Evolutionary conservation across 441 rosid species (phyloP), one percentile per base, ranked within the genome.

Genomic region (Theobroma grandiflorum): DNA sequence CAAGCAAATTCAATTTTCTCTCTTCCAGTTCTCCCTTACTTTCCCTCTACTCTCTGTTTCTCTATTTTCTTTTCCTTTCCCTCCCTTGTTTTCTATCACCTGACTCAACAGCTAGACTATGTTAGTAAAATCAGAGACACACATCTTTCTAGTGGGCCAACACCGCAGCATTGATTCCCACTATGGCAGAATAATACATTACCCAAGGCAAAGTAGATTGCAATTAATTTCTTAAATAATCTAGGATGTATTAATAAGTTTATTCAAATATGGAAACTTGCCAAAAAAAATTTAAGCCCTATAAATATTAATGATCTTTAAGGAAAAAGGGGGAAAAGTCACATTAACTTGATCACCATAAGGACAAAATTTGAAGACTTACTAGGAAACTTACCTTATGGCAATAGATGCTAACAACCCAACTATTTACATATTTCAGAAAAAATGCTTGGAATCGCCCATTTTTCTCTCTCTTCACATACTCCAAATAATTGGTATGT

Each of bases 401-500:
- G 84, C 99, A 96, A 68, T 96, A 95, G 84, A 96, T 92, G 72
- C 89, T 79, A 76, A 92, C 98, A 79, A 96, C 92, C 99, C 98
- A 96, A 66, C 76, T 79, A 77, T 92, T 93, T 22, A 86, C 6
- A 79, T 90, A 75, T 80, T 87, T 92, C 64, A 93, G 95, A 81
- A 90, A 50, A 80, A 91, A 85, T 20, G 97, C 96, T 80, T 85
- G 86, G 26, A 91, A 0, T 62, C 81, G 83, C 68, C 98, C 98
- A 90, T 94, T 89, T 87, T 90, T 96, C 86, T 96, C 98, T 81
- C 97, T 84, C 86, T 84, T 96, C 37, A 95, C 98, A 82, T 96
- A 96, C 83, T 87, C 99, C 91, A 96, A 79, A 82, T 96, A 96
- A 88, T 96, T 96, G 70, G 99, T 96, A 86, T 96, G 99, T 58